Evolutionary conservation across 2,329 filamentous ascomycete genomes (phyloP).

Genomic region (Sporothrix mexicana): DNA sequence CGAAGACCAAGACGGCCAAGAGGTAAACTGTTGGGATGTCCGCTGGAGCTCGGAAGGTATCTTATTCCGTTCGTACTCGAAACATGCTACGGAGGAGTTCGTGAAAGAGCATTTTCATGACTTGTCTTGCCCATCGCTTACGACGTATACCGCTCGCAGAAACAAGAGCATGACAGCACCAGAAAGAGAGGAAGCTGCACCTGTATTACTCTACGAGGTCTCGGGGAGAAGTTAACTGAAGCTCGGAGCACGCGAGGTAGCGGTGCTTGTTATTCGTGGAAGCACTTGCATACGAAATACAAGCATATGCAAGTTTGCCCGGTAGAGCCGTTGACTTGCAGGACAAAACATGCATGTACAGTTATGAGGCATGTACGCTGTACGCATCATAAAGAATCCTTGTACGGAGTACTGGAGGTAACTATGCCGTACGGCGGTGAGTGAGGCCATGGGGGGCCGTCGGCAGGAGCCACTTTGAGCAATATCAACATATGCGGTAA

Average conservation of each 20-base stretch:
- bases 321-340: background rate
- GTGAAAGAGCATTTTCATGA: background rate
- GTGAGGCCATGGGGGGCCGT: background rate
- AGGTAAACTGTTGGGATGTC: background rate
- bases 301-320: too few species aligned
- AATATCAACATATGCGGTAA: background rate
- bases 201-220: background rate
- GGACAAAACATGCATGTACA: background rate
- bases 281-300: too few species aligned
- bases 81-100: background rate
- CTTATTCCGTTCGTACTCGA: background rate
- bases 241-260: background rate
- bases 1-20: background rate
- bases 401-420: background rate
- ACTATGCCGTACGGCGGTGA: background rate
- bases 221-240: background rate
- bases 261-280: background rate
- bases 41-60: background rate
- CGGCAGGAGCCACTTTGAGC: slow-evolving; percentile 19
- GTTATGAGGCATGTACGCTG: background rate
- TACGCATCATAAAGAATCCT: too few species aligned
- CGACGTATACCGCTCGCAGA: background rate
- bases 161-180: background rate
- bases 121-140: too few species aligned
- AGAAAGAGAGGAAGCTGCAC: background rate